Evolutionary conservation across 305 asterid genomes (phyloP).

Genomic region (Fraxinus latifolia): DNA sequence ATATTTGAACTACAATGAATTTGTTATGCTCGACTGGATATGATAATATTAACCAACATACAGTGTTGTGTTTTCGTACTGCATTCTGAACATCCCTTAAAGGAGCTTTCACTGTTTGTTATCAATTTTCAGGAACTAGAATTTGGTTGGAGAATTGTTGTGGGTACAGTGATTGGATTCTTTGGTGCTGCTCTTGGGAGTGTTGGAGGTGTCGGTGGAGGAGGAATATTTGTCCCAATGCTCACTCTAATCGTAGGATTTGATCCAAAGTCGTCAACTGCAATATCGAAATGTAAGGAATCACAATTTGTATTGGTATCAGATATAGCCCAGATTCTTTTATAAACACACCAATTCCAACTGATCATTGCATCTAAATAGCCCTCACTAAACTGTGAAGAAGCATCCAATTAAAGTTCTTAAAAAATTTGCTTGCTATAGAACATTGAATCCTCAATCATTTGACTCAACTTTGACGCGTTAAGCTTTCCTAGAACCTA

Average conservation of each 20-base stretch:
- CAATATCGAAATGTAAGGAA: slow-evolving; percentile 55
- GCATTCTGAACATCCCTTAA: neutral
- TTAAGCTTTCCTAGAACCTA: neutral
- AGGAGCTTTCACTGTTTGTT: neutral
- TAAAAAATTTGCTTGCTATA: neutral
- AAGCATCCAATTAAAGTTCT: neutral
- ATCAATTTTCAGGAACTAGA: slow-evolving; percentile 43
- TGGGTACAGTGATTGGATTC: slow-evolving; percentile 60
- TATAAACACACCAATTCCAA: neutral
- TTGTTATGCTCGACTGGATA: neutral
- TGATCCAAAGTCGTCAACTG: slow-evolving; percentile 64
- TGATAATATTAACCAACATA: neutral
- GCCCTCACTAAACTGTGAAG: neutral
- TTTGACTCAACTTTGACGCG: neutral
- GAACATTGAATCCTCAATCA: neutral
- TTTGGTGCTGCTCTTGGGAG: slow-evolving; percentile 75
- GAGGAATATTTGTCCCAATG: slow-evolving; percentile 70
- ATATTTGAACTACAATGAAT: neutral
- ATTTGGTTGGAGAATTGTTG: slow-evolving; percentile 55
- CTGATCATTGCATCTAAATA: neutral
- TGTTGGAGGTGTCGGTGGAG: slow-evolving; percentile 73
- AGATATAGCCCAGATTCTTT: neutral
- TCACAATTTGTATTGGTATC: neutral
- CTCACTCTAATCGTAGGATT: slow-evolving; percentile 56
- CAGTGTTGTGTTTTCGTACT: neutral